A percentile compares a stretch with the other conserved stretches of the same genome.
These are phyloP conservation scores for Bacidia rubella DNA, from an alignment of 495 filamentous ascomycete species.

Conservation along the genomic window DNA sequence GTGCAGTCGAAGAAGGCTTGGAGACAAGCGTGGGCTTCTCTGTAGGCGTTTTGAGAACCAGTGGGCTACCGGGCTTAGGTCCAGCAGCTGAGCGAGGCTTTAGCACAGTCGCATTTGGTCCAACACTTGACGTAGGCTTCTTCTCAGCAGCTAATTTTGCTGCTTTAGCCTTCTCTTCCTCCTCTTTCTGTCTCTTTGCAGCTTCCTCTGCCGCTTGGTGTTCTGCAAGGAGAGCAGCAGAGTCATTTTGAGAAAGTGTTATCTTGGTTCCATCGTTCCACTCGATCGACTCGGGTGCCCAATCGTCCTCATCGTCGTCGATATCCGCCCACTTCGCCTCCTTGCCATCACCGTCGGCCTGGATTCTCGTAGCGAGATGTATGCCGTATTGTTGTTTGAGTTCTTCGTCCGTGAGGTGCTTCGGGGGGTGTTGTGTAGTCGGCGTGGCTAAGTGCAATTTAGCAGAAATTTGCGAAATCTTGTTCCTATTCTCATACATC, in stretches of 20 bases:
- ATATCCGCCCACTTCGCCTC: conserved; percentile 97
- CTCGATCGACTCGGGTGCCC: conserved; percentile 89
- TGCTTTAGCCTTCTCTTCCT: conserved; percentile 20
- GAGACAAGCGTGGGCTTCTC: conserved; percentile 70
- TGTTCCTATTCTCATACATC: conserved; percentile 47
- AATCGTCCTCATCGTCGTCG: conserved; percentile 96
- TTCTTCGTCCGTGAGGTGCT: conserved; percentile 94
- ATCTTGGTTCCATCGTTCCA: conserved; percentile 98
- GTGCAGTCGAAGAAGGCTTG: conserved; percentile 61
- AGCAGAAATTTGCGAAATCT: conserved; percentile 11
- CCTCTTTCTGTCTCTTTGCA: conserved; percentile 21
- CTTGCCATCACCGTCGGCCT: conserved; percentile 66
- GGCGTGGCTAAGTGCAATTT: conserved; percentile 46
- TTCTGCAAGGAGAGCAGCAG: conserved; percentile 27
- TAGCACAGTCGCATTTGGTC: conserved; percentile 41
- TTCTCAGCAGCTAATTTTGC: conserved; percentile 26
- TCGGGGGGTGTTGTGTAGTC: conserved; percentile 56
- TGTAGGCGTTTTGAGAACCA: conserved; percentile 49
- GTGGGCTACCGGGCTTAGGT: conserved; percentile 32
- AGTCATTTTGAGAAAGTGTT: conserved; percentile 52
- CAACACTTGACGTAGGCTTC: conserved; percentile 36
- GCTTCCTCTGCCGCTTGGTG: conserved; percentile 24
- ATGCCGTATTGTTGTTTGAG: conserved; percentile 92
- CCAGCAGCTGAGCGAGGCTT: conserved; percentile 36
- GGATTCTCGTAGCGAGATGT: conserved; percentile 82